Base-by-base conservation (phyloP, 176 grass and related monocot genomes). In the Areca catechu region DNA sequence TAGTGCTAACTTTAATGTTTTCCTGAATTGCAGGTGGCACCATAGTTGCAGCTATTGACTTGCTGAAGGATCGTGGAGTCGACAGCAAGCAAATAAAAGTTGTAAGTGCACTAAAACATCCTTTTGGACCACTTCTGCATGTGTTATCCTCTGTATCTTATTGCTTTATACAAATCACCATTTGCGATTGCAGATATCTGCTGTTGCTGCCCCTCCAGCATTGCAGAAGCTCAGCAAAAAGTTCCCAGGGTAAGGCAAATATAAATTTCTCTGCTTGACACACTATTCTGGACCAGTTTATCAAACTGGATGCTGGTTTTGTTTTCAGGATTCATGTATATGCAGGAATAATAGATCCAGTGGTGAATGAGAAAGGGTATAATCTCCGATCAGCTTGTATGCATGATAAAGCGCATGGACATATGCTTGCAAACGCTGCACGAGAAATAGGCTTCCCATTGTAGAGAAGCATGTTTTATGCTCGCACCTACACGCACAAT, bases 311-410 rank as follows among this genome's bases (percentile, higher is more conserved):
- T 43, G 34, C 34, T 43, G 47, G 22, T 3, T 19, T 57, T 62
- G 19, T 28, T 79, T 77, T 56, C 78, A 98, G 81, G 78, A 69
- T 98, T 58, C 93, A 83, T 23, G 93, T 98, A 23, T 98, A 98
- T 61, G 79, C 93, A 23, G 93, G 87, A 85, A 92, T 78, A 65
- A 82, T 92, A 54, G 93, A 98, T 78, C 76, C 87, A 20, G 76
- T 80, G 70, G 93, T 98, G 70, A 84, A 98, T 58, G 84, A 98
- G 78, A 91, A 76, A 92, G 93, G 93, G 93, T 98, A 98, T 49
- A 67, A 10, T 43, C 1, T 80, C 50, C 30, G 34, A 66, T 53
- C 63, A 19, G 15, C 4, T 15, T 27, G 4, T 16, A 24, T 60
- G 34, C 48, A 62, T 68, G 17, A 3, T 37, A 61, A 56, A 53